Evolutionary conservation across 2,329 filamentous ascomycete species (phyloP), one percentile per base, ranked within the genome.

Genomic region (Pseudocercospora musae): DNA sequence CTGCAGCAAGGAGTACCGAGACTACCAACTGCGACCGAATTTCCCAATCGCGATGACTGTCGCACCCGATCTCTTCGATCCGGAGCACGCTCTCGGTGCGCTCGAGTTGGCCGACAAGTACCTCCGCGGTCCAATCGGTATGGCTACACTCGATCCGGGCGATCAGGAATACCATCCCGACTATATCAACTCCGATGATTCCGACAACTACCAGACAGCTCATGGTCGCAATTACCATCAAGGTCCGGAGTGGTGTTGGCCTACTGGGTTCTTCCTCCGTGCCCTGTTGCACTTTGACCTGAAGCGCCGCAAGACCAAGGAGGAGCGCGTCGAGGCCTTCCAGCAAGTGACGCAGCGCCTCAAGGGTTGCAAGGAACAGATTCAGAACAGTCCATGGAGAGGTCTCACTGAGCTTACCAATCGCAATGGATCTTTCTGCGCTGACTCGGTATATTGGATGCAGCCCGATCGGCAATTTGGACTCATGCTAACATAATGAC

Each of bases 141-240:
- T 99, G 91, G 92, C 93, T 5, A 99, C 95, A 3, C 86, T 99
- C 20, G 95, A 99, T 72, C 95, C 95, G 0, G 85, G 84, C 1
- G 96, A 99, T 74, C 82, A 92, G 59, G 96, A 99, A 78, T 99
- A 99, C 79, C 87, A 91, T 2, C 93, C 93, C 0, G 91, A 95
- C 80, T 99, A 99, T 80, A 87, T 89, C 81, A 99, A 99, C 79
- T 90, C 89, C 69, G 94, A 98, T 72, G 95, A 99, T 77, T 94
- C 89, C 63, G 87, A 86, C 11, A 91, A 98, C 76, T 98, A 97
- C 73, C 86, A 91, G 10, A 98, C 94, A 0, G 87, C 90, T 70
- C 98, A 98, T 78, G 95, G 95, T 55, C 85, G 95, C 60, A 99
- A 98, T 78, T 99, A 99, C 78, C 95, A 99, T 77, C 94, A 98